Conservation (phyloP, 306 rosid species). For the Canavalia gladiata region DNA sequence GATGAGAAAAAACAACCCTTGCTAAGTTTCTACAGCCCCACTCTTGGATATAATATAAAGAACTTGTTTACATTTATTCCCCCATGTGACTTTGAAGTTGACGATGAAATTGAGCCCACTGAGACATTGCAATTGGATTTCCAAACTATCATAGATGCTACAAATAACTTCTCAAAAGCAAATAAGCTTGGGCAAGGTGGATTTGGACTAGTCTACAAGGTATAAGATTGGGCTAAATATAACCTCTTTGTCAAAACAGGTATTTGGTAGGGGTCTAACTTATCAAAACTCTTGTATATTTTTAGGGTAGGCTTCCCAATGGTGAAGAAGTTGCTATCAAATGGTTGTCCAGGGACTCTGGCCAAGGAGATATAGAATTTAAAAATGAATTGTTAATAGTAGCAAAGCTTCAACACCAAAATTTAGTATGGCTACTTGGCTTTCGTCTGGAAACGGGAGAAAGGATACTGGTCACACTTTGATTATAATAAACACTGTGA, state of each 20-base stretch:
- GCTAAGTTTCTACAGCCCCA: neutral
- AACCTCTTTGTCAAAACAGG: neutral
- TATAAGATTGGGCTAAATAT: neutral
- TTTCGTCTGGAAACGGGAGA: constrained; percentile 6
- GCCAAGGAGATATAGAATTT: constrained; percentile 61
- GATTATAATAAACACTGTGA: no score
- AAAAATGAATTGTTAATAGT: constrained; percentile 21
- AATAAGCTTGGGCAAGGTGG: constrained; percentile 69
- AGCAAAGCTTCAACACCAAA: constrained; percentile 58
- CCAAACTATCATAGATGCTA: constrained; percentile 47
- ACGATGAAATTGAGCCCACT: constrained; percentile 18
- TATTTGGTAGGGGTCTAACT: neutral
- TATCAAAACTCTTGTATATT: neutral
- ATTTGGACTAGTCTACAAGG: constrained; percentile 60
- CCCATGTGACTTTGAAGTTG: constrained; percentile 7
- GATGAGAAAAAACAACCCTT: neutral
- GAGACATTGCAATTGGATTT: constrained; percentile 51
- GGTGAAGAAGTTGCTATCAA: constrained; percentile 51
- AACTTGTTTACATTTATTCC: neutral
- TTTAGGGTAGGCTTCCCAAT: constrained; percentile 1
- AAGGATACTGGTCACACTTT: neutral
- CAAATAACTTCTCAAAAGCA: constrained; percentile 52
- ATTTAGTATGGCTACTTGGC: neutral
- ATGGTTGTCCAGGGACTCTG: constrained; percentile 49
- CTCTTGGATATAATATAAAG: neutral